Conservation (phyloP, 495 filamentous ascomycete genomes). For the Podospora sp. region DNA sequence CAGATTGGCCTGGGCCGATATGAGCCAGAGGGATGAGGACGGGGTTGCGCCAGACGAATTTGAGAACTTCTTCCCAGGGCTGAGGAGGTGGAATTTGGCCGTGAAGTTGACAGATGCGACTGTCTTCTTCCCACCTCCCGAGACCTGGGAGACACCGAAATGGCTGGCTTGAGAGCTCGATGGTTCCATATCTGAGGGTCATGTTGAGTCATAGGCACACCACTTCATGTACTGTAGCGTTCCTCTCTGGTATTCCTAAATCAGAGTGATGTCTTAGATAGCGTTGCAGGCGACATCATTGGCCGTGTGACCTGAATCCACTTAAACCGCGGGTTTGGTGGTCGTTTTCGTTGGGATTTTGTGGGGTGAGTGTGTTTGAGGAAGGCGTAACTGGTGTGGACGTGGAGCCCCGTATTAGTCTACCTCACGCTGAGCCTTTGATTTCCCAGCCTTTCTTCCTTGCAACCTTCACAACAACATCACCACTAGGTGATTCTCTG, state of each 20-base stretch:
- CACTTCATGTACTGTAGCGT: no score
- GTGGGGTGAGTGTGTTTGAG: background rate
- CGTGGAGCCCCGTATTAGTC: background rate
- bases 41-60: conserved; percentile 25
- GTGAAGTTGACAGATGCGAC: conserved; percentile 46
- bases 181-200: no score
- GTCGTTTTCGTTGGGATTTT: no score
- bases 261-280: no score
- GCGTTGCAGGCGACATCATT: no score
- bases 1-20: conserved; percentile 43
- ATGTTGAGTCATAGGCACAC: no score
- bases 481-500: background rate
- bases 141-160: conserved; percentile 32
- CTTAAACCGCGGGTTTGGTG: no score
- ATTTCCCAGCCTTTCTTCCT: background rate
- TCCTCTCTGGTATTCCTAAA: no score
- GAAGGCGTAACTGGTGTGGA: background rate
- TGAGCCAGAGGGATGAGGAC: conserved; percentile 38
- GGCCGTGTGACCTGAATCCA: no score
- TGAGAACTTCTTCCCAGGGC: conserved; percentile 51
- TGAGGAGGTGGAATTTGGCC: conserved; percentile 48
- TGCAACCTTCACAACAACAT: background rate
- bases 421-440: background rate
- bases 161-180: background rate
- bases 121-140: conserved; percentile 39